phyloP scores from a whole-genome alignment of 2,329 filamentous ascomycete species.

The Fusarium subtropicale region DNA sequence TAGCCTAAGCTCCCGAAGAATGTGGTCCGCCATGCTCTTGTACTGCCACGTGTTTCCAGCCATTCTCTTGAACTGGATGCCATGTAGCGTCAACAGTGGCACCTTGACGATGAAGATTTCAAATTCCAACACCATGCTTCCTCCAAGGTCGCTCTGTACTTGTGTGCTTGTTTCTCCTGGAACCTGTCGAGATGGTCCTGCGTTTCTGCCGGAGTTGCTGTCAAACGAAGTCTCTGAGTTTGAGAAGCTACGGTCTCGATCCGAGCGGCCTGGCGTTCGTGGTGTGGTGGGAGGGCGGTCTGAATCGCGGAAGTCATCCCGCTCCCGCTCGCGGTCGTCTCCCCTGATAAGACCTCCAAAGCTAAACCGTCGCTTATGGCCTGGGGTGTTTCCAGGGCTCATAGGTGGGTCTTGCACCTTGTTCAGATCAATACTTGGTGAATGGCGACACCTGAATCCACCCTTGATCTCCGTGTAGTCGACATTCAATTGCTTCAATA shows the following conservation, averaged over 20 bases:
- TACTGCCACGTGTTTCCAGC: conserved; percentile 98
- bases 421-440: conserved; percentile 88
- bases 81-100: conserved; percentile 89
- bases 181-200: conserved; percentile 65
- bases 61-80: conserved; percentile 98
- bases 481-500: conserved; percentile 88
- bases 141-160: conserved; percentile 88
- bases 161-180: conserved; percentile 92
- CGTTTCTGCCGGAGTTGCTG: conserved; percentile 69
- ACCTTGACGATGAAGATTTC: conserved; percentile 99
- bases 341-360: conserved; percentile 75
- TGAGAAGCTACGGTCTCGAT: conserved; percentile 79
- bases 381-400: conserved; percentile 67
- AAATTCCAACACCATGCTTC: conserved; percentile 86
- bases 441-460: conserved; percentile 89
- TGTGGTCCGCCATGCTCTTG: conserved; percentile 97
- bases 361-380: conserved; percentile 83
- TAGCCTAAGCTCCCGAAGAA: conserved; percentile 85
- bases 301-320: conserved; percentile 77
- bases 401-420: conserved; percentile 73
- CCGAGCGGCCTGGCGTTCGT: conserved; percentile 59
- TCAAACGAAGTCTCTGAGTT: conserved; percentile 90
- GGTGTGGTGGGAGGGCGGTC: conserved; percentile 56
- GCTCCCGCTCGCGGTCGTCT: conserved; percentile 73
- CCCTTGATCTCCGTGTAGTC: conserved; percentile 93